These are phyloP conservation scores for Passalora sequoiae DNA, from an alignment of 2,329 filamentous ascomycete species.

Conservation along the genomic window DNA sequence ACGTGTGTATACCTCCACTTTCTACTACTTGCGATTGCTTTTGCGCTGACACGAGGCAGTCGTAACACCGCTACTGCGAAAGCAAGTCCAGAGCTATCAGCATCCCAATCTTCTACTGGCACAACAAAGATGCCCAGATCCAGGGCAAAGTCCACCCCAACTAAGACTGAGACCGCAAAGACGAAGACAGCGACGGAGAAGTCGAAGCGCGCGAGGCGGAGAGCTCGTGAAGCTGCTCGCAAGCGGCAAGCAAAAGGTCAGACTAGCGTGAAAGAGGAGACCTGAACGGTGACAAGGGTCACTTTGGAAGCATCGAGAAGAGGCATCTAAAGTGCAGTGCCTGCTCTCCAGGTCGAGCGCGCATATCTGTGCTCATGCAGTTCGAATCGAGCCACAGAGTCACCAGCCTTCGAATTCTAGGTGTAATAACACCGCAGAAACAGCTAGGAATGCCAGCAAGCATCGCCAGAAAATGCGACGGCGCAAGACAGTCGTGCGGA, in stretches of 20 bases:
- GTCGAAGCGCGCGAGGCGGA: not conserved
- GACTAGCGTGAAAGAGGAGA: not conserved
- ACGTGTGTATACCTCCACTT: not conserved
- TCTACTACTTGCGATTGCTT: no score
- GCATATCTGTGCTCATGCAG: no score
- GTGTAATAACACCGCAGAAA: no score
- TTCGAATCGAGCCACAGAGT: no score
- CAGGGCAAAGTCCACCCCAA: not conserved
- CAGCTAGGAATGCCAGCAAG: no score
- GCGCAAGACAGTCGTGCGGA: no score
- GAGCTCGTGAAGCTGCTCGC: not conserved
- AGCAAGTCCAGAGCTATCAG: not conserved
- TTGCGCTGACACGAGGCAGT: not conserved
- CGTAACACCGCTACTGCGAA: not conserved
- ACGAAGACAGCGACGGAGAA: not conserved
- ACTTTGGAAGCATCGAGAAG: no score
- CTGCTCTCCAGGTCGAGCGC: no score
- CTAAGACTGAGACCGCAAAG: not conserved
- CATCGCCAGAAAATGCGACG: no score
- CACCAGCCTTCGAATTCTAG: no score
- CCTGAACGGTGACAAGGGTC: not conserved
- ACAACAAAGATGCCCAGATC: not conserved
- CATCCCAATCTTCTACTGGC: no score
- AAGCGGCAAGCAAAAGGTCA: not conserved
- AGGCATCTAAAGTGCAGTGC: no score